A percentile compares a stretch with the other conserved stretches of the same genome.
These are phyloP conservation scores for Chamaecrista fasciculata DNA, from an alignment of 306 rosid genomes.

Conservation along the genomic window DNA sequence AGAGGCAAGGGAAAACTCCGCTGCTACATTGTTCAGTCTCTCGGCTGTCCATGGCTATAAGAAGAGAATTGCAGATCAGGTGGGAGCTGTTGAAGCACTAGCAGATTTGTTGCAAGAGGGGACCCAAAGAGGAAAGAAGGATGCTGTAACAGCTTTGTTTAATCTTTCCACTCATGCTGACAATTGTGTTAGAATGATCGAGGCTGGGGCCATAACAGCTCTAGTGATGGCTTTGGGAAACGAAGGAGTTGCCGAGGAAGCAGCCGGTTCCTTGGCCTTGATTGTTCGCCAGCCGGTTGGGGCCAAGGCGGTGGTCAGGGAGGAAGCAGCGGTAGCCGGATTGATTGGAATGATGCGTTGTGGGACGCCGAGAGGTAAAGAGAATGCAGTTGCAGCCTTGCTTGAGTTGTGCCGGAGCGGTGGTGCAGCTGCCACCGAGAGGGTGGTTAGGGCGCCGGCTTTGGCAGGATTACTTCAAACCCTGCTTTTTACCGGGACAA, in stretches of 20 bases:
- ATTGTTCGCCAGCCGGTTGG: slow-evolving; percentile 75
- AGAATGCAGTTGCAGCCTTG: slow-evolving; percentile 94
- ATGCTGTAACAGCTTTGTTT: slow-evolving; percentile 88
- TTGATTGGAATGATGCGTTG: slow-evolving; percentile 83
- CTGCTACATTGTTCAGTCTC: slow-evolving; percentile 93
- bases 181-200: slow-evolving; percentile 71
- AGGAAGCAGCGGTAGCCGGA: slow-evolving; percentile 72
- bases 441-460: slow-evolving; percentile 77
- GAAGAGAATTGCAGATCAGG: slow-evolving; percentile 79
- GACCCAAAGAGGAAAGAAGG: slow-evolving; percentile 87
- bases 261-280: slow-evolving; percentile 86
- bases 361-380: slow-evolving; percentile 90
- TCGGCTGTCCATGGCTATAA: slow-evolving; percentile 88
- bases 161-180: slow-evolving; percentile 84
- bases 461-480: slow-evolving; percentile 85
- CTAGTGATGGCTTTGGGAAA: slow-evolving; percentile 69
- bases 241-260: slow-evolving; percentile 91
- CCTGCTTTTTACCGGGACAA: slow-evolving; percentile 81
- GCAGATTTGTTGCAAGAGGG: slow-evolving; percentile 73
- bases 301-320: slow-evolving; percentile 66
- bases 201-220: slow-evolving; percentile 74
- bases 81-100: slow-evolving; percentile 72
- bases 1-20: slow-evolving; percentile 93
- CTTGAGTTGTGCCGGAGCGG: slow-evolving; percentile 94
- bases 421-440: slow-evolving; percentile 73